These are phyloP conservation scores for Rhynchospora pubera DNA, from an alignment of 176 grass and related monocot species.

Conservation along the genomic window DNA sequence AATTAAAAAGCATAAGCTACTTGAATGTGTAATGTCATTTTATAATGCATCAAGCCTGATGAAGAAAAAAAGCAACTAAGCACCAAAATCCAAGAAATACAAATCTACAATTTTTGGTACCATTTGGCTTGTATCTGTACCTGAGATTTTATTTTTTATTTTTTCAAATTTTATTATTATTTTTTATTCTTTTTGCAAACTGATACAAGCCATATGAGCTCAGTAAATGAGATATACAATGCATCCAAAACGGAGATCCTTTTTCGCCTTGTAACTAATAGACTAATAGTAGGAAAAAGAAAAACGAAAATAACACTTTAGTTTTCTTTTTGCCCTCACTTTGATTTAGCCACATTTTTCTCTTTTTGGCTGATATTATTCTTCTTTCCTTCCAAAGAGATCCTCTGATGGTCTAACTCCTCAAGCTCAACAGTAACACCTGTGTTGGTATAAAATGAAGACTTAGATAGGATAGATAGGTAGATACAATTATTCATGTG, in stretches of 20 bases:
- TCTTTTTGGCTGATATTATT: conserved; percentile 44
- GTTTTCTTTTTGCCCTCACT: conserved; percentile 30
- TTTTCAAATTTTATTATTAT: no score
- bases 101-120: background rate
- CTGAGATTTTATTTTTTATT: background rate
- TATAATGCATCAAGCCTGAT: background rate
- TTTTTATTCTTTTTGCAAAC: background rate
- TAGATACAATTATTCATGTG: background rate
- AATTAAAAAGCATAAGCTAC: background rate
- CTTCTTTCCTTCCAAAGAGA: conserved; percentile 50
- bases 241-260: background rate
- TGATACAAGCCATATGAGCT: background rate
- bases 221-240: background rate
- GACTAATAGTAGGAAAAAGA: background rate
- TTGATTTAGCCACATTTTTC: conserved; percentile 41
- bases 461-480: conserved; percentile 16
- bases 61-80: background rate
- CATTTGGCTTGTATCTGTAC: background rate
- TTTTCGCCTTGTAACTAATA: background rate
- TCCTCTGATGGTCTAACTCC: conserved; percentile 39
- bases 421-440: conserved; percentile 39
- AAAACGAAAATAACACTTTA: background rate
- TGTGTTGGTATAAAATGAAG: conserved; percentile 36
- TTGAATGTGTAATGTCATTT: background rate
- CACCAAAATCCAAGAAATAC: background rate